Percentiles rank a stretch among this genome's conserved stretches.
phyloP scores from a whole-genome alignment of 305 asterid species.

The Nicotiana rustica region DNA sequence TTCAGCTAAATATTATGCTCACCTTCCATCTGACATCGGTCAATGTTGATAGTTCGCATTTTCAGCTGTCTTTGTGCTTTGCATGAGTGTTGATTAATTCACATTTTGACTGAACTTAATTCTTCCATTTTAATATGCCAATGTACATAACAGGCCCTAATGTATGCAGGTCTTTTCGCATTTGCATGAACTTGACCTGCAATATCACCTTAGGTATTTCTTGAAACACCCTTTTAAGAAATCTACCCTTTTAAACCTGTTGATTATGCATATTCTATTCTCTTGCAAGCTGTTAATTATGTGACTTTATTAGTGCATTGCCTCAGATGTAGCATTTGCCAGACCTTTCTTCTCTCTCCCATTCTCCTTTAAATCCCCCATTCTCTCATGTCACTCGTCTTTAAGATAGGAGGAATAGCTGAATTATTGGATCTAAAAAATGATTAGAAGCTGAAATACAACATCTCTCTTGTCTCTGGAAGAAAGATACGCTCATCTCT shows the following conservation, averaged over 20 bases:
- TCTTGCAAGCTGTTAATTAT: not conserved
- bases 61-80: constrained; percentile 1
- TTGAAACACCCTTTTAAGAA: constrained; percentile 30
- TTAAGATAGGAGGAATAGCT: not conserved
- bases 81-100: not conserved
- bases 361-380: not conserved
- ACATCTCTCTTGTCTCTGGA: not conserved
- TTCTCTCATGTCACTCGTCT: not conserved
- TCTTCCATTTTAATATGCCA: constrained; percentile 16
- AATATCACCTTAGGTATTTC: constrained; percentile 93
- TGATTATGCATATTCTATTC: constrained; percentile 27
- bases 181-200: constrained; percentile 93
- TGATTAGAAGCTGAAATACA: constrained; percentile 11
- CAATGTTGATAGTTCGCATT: not conserved
- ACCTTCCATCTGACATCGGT: not conserved
- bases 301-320: constrained; percentile 28
- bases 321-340: constrained; percentile 13
- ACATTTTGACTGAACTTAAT: constrained; percentile 10
- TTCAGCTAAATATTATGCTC: constrained; percentile 18
- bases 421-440: not conserved
- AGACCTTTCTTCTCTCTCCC: constrained; percentile 1
- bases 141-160: constrained; percentile 39
- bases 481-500: constrained; percentile 8
- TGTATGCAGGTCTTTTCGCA: constrained; percentile 90
- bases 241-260: not conserved